Evolutionary conservation across 208 protist genomes (phyloP).

Genomic region (Acanthamoeba royreba): DNA sequence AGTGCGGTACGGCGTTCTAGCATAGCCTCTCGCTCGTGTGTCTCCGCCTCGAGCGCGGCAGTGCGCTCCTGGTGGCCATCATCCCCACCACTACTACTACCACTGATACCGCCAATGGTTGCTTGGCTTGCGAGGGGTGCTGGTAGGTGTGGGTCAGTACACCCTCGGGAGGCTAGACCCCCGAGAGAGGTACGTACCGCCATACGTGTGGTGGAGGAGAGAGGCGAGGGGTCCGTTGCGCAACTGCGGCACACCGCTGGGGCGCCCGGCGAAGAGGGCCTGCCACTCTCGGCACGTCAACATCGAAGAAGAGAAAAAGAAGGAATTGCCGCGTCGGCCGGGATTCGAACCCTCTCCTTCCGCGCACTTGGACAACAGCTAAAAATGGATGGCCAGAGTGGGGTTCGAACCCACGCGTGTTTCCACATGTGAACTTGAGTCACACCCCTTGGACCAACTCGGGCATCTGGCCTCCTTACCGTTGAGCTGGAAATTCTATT

Average conservation of each 20-base stretch:
- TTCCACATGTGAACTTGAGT: constrained; percentile 34
- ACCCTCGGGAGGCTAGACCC: no score
- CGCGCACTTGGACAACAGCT: no score
- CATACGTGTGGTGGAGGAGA: background rate
- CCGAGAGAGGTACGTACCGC: background rate
- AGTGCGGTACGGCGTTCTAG: background rate
- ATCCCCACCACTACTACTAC: no score
- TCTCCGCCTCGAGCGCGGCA: background rate
- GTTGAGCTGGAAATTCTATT: no score
- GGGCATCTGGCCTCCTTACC: constrained; percentile 15
- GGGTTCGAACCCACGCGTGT: constrained; percentile 36
- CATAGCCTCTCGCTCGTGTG: background rate
- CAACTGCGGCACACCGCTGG: background rate
- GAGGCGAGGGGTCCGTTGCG: background rate
- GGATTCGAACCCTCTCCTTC: no score
- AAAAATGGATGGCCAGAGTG: background rate
- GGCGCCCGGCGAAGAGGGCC: background rate
- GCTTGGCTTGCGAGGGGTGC: background rate
- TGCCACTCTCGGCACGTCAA: no score
- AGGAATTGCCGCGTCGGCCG: no score
- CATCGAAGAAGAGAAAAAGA: no score
- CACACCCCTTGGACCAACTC: constrained; percentile 27
- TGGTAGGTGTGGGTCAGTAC: background rate
- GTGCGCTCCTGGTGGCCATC: no score
- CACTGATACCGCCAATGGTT: no score